Evolutionary conservation across 2,329 filamentous ascomycete genomes (phyloP).

Genomic region (Lachnellula subtilissima): DNA sequence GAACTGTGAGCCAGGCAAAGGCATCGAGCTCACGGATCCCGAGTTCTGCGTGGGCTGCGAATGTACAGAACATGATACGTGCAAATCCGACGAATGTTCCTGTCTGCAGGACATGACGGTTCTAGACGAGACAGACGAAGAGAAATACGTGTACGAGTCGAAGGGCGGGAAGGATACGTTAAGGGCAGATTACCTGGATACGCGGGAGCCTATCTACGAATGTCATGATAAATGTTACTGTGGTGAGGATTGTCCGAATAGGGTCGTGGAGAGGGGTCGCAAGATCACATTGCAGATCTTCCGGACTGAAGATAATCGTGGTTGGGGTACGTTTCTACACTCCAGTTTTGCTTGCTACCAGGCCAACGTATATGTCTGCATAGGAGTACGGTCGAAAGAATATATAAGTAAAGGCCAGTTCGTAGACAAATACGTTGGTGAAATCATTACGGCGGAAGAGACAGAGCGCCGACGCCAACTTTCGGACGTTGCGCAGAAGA

Average conservation of each 20-base stretch:
- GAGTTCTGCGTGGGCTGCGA: slow-evolving; percentile 7
- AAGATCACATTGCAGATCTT: slow-evolving; percentile 72
- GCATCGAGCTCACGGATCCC: slow-evolving; percentile 5
- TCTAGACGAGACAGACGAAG: slow-evolving; percentile 40
- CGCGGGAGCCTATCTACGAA: slow-evolving; percentile 67
- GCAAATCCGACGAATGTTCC: slow-evolving; percentile 45
- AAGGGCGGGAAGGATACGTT: slow-evolving; percentile 50
- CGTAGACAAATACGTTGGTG: slow-evolving; percentile 73
- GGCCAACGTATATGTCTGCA: slow-evolving; percentile 5
- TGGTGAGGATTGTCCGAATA: slow-evolving; percentile 60
- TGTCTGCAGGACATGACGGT: slow-evolving; percentile 55
- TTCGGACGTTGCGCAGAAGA: slow-evolving; percentile 53
- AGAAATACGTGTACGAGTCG: slow-evolving; percentile 52
- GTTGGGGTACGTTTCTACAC: slow-evolving; percentile 58
- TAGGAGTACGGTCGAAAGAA: slow-evolving; percentile 60
- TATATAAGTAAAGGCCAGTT: slow-evolving; percentile 69
- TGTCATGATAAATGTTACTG: slow-evolving; percentile 71
- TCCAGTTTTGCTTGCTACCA: not conserved
- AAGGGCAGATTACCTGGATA: slow-evolving; percentile 46
- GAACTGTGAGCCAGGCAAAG: not conserved
- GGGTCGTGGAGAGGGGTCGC: slow-evolving; percentile 71
- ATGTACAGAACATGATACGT: not conserved
- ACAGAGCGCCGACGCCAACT: slow-evolving; percentile 59
- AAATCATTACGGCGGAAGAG: slow-evolving; percentile 60
- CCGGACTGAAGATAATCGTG: slow-evolving; percentile 60